phyloP scores from a whole-genome alignment of 495 filamentous ascomycete species.

The Sordaria brevicollis region DNA sequence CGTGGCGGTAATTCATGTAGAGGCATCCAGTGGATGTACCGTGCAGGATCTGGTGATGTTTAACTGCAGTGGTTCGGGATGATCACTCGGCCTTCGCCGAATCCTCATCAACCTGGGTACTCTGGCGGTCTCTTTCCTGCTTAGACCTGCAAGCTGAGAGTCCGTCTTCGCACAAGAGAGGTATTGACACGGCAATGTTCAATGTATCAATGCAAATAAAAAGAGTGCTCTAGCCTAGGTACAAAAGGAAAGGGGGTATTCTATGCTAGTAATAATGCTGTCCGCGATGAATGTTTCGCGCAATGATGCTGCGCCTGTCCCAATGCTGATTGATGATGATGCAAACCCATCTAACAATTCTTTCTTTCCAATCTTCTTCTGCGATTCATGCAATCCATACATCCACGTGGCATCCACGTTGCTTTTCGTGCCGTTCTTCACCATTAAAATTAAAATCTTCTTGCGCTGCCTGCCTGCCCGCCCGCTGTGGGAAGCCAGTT shows the following conservation, averaged over 20 bases:
- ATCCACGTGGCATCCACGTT: too few relatives aligned
- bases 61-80: background rate
- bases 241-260: background rate
- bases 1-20: too few relatives aligned
- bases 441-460: background rate
- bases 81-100: background rate
- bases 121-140: background rate
- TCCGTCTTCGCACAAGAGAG: too few relatives aligned
- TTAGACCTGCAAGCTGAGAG: background rate
- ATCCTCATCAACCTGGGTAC: background rate
- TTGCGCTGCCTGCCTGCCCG: background rate
- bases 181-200: background rate
- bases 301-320: background rate
- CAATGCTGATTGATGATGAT: background rate
- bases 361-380: background rate
- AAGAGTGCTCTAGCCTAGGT: background rate
- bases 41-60: too few relatives aligned
- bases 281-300: background rate
- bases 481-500: background rate
- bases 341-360: background rate
- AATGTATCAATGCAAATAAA: background rate
- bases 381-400: background rate
- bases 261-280: background rate
- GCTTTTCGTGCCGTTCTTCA: background rate
- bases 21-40: too few relatives aligned